phyloP scores from a whole-genome alignment of 768 basidiomycete genomes.

The Hemileccinum rubropunctum region DNA sequence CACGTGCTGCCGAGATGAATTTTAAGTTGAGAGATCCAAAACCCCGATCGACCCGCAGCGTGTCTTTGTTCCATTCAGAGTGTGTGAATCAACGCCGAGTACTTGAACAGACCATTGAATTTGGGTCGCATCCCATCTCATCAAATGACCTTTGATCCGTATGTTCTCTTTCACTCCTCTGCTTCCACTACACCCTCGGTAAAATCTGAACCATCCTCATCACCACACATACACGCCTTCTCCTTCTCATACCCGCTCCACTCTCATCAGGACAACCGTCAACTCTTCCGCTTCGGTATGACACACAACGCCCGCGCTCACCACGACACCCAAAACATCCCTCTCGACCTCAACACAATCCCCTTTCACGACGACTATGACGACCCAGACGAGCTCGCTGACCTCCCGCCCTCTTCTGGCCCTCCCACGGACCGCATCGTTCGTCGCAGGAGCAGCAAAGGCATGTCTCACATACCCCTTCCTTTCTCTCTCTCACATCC shows the following conservation, averaged over 20 bases:
- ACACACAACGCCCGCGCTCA: conserved; percentile 17
- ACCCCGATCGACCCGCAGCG: neutral
- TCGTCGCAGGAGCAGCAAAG: conserved; percentile 76
- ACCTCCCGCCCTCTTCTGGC: conserved; percentile 36
- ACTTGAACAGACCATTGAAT: neutral
- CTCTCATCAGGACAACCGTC: conserved; percentile 1
- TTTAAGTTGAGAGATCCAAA: neutral
- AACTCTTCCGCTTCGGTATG: conserved; percentile 30
- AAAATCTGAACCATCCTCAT: conserved; percentile 29
- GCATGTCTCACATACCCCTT: conserved; percentile 30
- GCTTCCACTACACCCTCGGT: conserved; percentile 18
- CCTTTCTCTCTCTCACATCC: neutral
- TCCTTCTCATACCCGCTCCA: conserved; percentile 21
- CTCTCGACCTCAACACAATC: conserved; percentile 31
- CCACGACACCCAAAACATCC: no score
- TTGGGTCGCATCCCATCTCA: neutral
- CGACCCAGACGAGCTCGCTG: conserved; percentile 52
- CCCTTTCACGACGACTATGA: conserved; percentile 64
- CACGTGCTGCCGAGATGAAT: conserved; percentile 1
- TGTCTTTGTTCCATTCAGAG: neutral
- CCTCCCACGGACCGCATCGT: conserved; percentile 47
- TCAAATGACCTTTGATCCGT: conserved; percentile 25
- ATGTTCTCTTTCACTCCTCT: conserved; percentile 2
- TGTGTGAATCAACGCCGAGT: no score
- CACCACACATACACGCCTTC: conserved; percentile 20